phyloP scores from a whole-genome alignment of 2,329 filamentous ascomycete species.

The Diaporthe citri region DNA sequence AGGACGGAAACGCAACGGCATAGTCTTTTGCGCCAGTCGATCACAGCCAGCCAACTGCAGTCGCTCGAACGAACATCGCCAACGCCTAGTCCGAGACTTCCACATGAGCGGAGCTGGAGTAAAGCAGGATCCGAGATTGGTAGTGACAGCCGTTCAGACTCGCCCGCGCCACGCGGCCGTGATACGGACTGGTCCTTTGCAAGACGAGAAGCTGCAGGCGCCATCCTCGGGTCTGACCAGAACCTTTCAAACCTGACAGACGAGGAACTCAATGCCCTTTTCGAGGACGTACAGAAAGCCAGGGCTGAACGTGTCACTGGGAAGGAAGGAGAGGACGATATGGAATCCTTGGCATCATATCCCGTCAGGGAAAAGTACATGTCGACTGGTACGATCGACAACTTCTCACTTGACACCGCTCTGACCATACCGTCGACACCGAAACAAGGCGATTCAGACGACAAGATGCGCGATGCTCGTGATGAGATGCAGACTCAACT shows the following conservation, averaged over 20 bases:
- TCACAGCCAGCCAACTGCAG: slow-evolving; percentile 72
- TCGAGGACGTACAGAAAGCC: slow-evolving; percentile 92
- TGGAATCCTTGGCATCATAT: slow-evolving; percentile 90
- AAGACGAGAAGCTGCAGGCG: slow-evolving; percentile 90
- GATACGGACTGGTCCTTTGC: slow-evolving; percentile 97
- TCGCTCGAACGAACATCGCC: slow-evolving; percentile 68
- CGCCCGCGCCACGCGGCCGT: slow-evolving; percentile 79
- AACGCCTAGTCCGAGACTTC: slow-evolving; percentile 69
- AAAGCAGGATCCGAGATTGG: slow-evolving; percentile 83
- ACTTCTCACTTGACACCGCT: slow-evolving; percentile 93
- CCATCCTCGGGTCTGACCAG: slow-evolving; percentile 89
- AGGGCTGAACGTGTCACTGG: slow-evolving; percentile 79
- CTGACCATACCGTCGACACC: slow-evolving; percentile 96
- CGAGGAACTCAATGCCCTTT: slow-evolving; percentile 91
- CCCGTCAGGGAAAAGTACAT: slow-evolving; percentile 93
- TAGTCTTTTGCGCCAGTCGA: slow-evolving; percentile 87
- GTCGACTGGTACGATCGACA: slow-evolving; percentile 94
- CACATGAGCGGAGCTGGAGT: slow-evolving; percentile 84
- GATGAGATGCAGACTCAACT: slow-evolving; percentile 88
- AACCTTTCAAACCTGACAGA: slow-evolving; percentile 92
- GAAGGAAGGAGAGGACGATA: slow-evolving; percentile 88
- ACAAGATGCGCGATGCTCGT: slow-evolving; percentile 78
- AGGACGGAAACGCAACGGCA: slow-evolving; percentile 68
- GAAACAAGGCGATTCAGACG: slow-evolving; percentile 80
- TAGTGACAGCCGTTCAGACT: slow-evolving; percentile 82